A percentile compares a stretch with the other conserved stretches of the same genome.
These are phyloP conservation scores for Parmelia sp. DNA, from an alignment of 495 filamentous ascomycete genomes.

Conservation along the genomic window DNA sequence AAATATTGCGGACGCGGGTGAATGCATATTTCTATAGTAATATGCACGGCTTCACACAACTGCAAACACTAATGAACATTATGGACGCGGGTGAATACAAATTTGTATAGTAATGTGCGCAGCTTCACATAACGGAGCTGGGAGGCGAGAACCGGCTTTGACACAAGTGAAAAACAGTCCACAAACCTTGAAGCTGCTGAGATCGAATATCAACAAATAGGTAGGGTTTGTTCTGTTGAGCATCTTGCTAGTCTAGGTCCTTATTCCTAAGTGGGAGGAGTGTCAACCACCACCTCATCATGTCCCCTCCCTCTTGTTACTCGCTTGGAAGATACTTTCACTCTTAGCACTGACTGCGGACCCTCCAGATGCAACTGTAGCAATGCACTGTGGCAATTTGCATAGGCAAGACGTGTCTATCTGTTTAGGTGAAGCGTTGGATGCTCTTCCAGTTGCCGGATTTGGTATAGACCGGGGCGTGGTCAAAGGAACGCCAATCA, in stretches of 20 bases:
- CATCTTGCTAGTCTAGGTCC: background rate
- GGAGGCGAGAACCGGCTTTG: background rate
- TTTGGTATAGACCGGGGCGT: background rate
- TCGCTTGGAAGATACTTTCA: background rate
- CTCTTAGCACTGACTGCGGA: background rate
- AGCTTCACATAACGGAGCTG: background rate
- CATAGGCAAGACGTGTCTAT: too few relatives aligned
- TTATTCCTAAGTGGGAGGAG: background rate
- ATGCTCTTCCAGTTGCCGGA: background rate
- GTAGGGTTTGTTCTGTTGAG: too few relatives aligned
- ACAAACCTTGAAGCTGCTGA: background rate
- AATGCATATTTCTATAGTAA: too few relatives aligned
- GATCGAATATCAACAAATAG: background rate
- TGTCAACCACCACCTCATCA: background rate
- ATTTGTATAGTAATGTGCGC: background rate
- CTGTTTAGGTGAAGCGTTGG: background rate
- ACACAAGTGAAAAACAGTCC: background rate
- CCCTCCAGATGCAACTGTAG: background rate
- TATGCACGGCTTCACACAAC: too few relatives aligned
- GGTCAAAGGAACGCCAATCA: background rate
- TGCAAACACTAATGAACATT: too few relatives aligned
- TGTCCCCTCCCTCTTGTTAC: background rate
- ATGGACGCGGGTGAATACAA: too few relatives aligned
- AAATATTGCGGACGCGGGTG: too few relatives aligned
- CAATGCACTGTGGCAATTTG: background rate